These are phyloP conservation scores for Hyaloraphidium curvatum DNA, from an alignment of 192 early-diverging fungal genomes.

Conservation along the genomic window DNA sequence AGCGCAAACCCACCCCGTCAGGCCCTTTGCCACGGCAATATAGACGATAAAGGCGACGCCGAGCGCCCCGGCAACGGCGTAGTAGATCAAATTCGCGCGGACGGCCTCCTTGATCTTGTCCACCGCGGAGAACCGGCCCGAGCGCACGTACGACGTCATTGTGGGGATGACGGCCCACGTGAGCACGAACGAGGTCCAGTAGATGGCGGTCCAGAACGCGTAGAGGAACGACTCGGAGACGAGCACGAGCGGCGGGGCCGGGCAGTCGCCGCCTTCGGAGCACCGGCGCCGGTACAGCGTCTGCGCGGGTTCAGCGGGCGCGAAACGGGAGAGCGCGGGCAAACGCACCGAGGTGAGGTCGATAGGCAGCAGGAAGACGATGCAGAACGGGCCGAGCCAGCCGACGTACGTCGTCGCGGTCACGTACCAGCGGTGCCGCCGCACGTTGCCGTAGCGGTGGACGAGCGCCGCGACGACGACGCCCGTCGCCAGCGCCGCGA, in stretches of 20 bases:
- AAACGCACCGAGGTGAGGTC: constrained; percentile 56
- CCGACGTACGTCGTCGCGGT: constrained; percentile 47
- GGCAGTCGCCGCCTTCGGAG: not conserved
- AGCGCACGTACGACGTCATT: constrained; percentile 65
- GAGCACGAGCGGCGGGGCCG: not conserved
- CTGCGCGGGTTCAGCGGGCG: not conserved
- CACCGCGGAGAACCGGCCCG: constrained; percentile 59
- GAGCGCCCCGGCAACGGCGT: constrained; percentile 42
- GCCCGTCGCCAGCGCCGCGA: too few relatives aligned
- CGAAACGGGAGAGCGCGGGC: not conserved
- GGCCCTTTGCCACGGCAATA: constrained; percentile 21
- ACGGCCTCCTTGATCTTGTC: constrained; percentile 49
- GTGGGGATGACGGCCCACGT: constrained; percentile 75
- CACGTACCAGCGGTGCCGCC: constrained; percentile 79
- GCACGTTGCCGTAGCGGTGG: too few relatives aligned
- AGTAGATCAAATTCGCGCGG: constrained; percentile 67
- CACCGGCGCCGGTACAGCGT: not conserved
- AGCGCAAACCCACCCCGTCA: constrained; percentile 6
- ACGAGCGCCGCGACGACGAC: too few relatives aligned
- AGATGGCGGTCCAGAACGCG: constrained; percentile 61
- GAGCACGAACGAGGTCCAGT: constrained; percentile 77
- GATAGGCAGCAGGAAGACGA: constrained; percentile 72
- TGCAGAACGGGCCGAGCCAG: constrained; percentile 83
- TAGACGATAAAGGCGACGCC: constrained; percentile 59
- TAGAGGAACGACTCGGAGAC: constrained; percentile 28